Evolutionary conservation across 805 yeast species (phyloP), one percentile per base, ranked within the genome.

Genomic region (Cyberlindnera veronae): DNA sequence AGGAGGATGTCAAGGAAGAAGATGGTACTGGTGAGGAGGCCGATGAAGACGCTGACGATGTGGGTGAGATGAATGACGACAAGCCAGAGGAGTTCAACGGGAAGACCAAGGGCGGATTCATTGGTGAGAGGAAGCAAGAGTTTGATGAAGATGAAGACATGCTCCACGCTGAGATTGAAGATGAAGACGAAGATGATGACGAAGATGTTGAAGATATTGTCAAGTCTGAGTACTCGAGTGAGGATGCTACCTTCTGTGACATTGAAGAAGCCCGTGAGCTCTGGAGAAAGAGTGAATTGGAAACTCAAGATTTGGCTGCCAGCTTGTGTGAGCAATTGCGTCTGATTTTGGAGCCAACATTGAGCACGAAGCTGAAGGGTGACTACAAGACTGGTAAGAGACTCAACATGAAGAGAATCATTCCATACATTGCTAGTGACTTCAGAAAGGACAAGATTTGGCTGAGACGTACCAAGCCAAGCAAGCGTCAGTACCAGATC

Each of bases 351-450:
- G 98, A 90, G 60, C 99, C 99, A 5, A 93, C 99, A 0, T 68
- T 86, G 45, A 95, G 97, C n/a, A 91, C 98, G 3, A 93, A 93
- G 61, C 69, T 93, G 42, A 79, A 77, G 47, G 99, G 99, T 58
- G 99, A 93, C 61, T 93, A 88, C 66, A 89, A 90, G 64, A 90
- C 97, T 2, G 99, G 99, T 62, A 93, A 93, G 62, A 74, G 99
- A 51, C 75, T 93, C 55, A 93, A 93, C 64, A 90, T 93, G 98
- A 93, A 91, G 71, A 75, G 97, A 51, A 93, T 93, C 55, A 93
- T 93, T 56, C 95, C 98, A 6, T 93, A 91, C 63, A 93, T 93
- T 69, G 99, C 99, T 1, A 86, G 96, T 28, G 95, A 89, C 56
- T 93, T 88, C 77, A 81, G 95, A 57, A 93, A 93, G 62, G 99